Evolutionary conservation across 768 basidiomycete genomes (phyloP), one percentile per base, ranked within the genome.

Genomic region (Cyclocybe cylindracea): DNA sequence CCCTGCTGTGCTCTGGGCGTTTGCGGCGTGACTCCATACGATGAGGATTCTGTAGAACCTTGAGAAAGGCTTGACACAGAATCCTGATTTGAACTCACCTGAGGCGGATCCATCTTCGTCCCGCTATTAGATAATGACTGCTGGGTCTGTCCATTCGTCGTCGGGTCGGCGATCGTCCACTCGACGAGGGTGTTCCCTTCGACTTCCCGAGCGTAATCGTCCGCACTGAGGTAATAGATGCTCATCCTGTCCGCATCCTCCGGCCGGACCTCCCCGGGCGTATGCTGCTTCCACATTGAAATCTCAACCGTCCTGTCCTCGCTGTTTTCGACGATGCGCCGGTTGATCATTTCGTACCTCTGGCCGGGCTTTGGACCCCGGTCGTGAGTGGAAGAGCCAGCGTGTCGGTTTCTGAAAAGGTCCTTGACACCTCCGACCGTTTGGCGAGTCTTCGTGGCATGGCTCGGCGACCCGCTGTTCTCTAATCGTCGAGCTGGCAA

Each of bases 201-300:
- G n/a, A 43, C 61, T 11, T 61, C 67, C 48, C 51, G 57, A 36
- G 58, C 63, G 58, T 69, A 72, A 14, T 72, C 72, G 18, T 67
- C 67, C 4, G 70, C 62, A 44, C 66, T 70, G 51, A 78, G 61
- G 60, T 73, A 79, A 63, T 78, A 78, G 31, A 81, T 69, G 48
- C 78, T 78, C 66, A 77, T 70, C 37, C 54, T 66, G 43, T 74
- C 75, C 5, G 70, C 70, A 33, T 69, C 64, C 16, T 68, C 62
- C 32, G 63, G 57, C 39, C 63, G 66, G 8, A 67, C 63, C 46
- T 76, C 72, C 46, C 70, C 65, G 4, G 77, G 75, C 0, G 80
- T 78, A 39, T 79, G 76, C 58, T 84, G 78, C 33, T 82, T 68
- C 84, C 84, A 86, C 7, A 73, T 74, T 18, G 72, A 76, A 48